These are phyloP conservation scores for Hypoxylon sp. DNA, from an alignment of 2,329 filamentous ascomycete species.

Conservation along the genomic window DNA sequence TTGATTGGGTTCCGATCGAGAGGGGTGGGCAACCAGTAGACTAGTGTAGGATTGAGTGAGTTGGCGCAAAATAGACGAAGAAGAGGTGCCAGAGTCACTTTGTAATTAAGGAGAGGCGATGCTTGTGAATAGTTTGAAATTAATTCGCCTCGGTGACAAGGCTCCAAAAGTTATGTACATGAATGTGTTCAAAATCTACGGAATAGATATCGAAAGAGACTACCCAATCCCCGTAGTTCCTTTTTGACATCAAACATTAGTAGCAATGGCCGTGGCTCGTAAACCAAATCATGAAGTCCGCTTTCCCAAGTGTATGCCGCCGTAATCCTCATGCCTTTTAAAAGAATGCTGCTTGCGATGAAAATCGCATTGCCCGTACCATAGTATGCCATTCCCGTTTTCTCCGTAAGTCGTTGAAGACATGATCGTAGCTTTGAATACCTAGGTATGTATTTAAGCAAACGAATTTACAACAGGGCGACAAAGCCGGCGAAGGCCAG, in stretches of 20 bases:
- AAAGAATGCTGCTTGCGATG: conserved; percentile 26
- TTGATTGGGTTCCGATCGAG: not conserved
- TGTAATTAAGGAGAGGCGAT: not conserved
- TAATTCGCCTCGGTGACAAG: conserved; percentile 25
- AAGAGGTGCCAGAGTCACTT: not conserved
- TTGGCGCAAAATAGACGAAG: not conserved
- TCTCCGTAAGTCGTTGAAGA: not conserved
- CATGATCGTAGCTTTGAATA: not conserved
- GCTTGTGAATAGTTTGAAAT: conserved; percentile 9
- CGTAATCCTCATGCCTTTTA: conserved; percentile 18
- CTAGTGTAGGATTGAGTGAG: not conserved
- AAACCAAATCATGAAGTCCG: conserved; percentile 17
- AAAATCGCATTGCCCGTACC: conserved; percentile 1
- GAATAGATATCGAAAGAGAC: conserved; percentile 21
- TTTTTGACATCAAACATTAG: conserved; percentile 25
- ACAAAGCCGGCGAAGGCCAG: conserved; percentile 50
- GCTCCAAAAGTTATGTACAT: conserved; percentile 39
- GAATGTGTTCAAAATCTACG: conserved; percentile 31
- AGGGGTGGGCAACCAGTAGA: not conserved
- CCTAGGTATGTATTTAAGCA: conserved; percentile 20
- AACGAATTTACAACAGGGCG: conserved; percentile 43
- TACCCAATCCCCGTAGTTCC: conserved; percentile 25
- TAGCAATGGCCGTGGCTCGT: conserved; percentile 18
- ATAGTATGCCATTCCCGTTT: conserved; percentile 7
- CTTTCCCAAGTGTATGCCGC: conserved; percentile 21